These are phyloP conservation scores for Aspergillus sclerotialis DNA, from an alignment of 2,329 filamentous ascomycete genomes.

Conservation along the genomic window DNA sequence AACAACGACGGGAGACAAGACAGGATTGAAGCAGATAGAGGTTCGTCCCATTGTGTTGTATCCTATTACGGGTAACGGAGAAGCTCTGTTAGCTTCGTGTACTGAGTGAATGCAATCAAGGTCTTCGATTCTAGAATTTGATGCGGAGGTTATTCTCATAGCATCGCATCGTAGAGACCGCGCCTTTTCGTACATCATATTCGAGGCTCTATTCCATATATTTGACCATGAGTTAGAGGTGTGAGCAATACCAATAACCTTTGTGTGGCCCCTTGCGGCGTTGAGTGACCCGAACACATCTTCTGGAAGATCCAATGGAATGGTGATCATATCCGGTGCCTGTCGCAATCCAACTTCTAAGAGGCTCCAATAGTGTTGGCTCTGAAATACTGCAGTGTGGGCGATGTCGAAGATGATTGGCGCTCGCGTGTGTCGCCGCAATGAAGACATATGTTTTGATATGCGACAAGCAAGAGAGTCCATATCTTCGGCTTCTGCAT, in stretches of 20 bases:
- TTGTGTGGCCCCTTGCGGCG: slow-evolving; percentile 6
- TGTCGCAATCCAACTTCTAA: slow-evolving; percentile 7
- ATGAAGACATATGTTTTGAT: slow-evolving; percentile 8
- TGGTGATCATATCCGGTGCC: slow-evolving; percentile 9
- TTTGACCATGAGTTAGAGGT: slow-evolving; percentile 1
- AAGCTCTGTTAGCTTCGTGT: not conserved
- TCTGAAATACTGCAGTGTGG: not conserved
- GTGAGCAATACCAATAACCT: slow-evolving; percentile 6
- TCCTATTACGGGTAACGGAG: slow-evolving; percentile 10
- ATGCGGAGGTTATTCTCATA: slow-evolving; percentile 9
- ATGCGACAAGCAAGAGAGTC: slow-evolving; percentile 1
- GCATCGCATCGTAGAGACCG: slow-evolving; percentile 5
- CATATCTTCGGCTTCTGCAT: not conserved
- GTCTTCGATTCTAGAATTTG: slow-evolving; percentile 6
- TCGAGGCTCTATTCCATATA: not conserved
- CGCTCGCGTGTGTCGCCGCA: slow-evolving; percentile 10
- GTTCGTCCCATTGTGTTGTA: slow-evolving; percentile 15
- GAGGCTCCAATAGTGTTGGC: not conserved
- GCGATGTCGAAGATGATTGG: slow-evolving; percentile 14
- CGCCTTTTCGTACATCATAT: slow-evolving; percentile 2
- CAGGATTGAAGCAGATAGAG: slow-evolving; percentile 16
- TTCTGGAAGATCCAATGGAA: slow-evolving; percentile 3
- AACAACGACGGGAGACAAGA: slow-evolving; percentile 13
- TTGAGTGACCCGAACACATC: slow-evolving; percentile 3
- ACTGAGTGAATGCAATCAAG: slow-evolving; percentile 6